Conservation (phyloP, 257 asterid genomes). For the Pogostemon cablin region DNA sequence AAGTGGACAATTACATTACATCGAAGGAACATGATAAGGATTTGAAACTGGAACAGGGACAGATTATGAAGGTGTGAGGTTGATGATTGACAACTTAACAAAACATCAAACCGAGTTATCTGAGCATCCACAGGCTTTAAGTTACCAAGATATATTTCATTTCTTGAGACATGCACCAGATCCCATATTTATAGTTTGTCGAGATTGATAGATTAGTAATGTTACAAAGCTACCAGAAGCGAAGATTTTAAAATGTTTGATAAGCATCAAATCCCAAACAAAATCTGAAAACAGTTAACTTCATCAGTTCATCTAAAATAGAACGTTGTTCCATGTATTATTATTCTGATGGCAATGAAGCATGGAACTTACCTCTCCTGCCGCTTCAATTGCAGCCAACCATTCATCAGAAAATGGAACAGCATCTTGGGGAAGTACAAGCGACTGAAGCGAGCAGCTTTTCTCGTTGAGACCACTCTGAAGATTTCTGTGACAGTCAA, state of each 20-base stretch:
- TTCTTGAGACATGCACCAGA: slow-evolving; percentile 18
- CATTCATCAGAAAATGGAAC: slow-evolving; percentile 98
- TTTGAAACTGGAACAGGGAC: slow-evolving; percentile 19
- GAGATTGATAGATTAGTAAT: not conserved
- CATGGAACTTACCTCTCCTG: slow-evolving; percentile 81
- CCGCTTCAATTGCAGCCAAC: slow-evolving; percentile 96
- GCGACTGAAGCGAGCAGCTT: slow-evolving; percentile 27
- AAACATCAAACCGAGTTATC: slow-evolving; percentile 12
- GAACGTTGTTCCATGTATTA: not conserved
- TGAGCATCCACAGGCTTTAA: slow-evolving; percentile 13
- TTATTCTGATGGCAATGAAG: not conserved
- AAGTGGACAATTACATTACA: not conserved
- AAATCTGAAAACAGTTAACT: slow-evolving; percentile 26
- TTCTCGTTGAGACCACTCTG: slow-evolving; percentile 40
- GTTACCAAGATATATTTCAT: slow-evolving; percentile 23
- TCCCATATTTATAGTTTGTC: slow-evolving; percentile 1
- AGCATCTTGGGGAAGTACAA: slow-evolving; percentile 61
- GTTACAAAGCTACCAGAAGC: not conserved
- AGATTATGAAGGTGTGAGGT: not conserved
- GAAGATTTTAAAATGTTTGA: slow-evolving; percentile 10
- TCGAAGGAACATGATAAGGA: not conserved
- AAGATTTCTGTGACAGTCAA: slow-evolving; percentile 45
- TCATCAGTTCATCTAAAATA: slow-evolving; percentile 15
- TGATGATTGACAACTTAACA: slow-evolving; percentile 11
- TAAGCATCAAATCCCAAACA: slow-evolving; percentile 11